phyloP scores from a whole-genome alignment of 805 yeast genomes.

The Candida silvatica region DNA sequence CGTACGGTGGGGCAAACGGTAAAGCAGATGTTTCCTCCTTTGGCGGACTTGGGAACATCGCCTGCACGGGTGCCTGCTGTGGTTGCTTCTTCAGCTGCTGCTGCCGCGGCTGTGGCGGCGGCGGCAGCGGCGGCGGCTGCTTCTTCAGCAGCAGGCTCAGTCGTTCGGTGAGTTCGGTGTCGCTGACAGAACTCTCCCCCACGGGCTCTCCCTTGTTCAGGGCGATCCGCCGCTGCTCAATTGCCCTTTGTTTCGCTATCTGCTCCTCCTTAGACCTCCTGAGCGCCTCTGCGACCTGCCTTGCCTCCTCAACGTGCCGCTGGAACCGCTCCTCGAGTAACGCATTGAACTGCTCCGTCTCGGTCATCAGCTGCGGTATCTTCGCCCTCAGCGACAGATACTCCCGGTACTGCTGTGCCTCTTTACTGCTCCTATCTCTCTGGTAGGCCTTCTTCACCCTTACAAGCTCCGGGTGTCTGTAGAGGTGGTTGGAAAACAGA shows the following conservation, averaged over 20 bases:
- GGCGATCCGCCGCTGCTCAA: slow-evolving; percentile 12
- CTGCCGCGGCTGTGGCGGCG: neutral
- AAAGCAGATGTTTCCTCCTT: too few species aligned
- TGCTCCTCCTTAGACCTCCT: slow-evolving; percentile 13
- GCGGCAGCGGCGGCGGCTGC: neutral
- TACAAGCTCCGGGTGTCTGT: slow-evolving; percentile 36
- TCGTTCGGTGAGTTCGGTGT: neutral
- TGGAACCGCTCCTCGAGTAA: slow-evolving; percentile 19
- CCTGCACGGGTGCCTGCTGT: neutral
- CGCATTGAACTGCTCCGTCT: slow-evolving; percentile 21
- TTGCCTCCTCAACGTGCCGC: slow-evolving; percentile 12
- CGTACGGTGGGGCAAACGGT: too few species aligned
- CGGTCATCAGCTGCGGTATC: slow-evolving; percentile 21
- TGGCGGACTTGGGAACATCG: too few species aligned
- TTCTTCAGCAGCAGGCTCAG: neutral
- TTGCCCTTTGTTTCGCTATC: too few species aligned
- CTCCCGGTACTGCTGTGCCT: slow-evolving; percentile 18
- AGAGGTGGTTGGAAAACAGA: slow-evolving; percentile 38
- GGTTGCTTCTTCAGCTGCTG: neutral
- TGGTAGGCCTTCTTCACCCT: slow-evolving; percentile 15
- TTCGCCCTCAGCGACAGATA: slow-evolving; percentile 15
- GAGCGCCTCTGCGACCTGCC: too few species aligned
- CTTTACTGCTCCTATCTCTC: slow-evolving; percentile 11
- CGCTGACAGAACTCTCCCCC: slow-evolving; percentile 3
- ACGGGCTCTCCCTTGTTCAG: too few species aligned